These are phyloP conservation scores for Warburgia ugandensis DNA, from an alignment of 164 flowering plant species.

Conservation along the genomic window DNA sequence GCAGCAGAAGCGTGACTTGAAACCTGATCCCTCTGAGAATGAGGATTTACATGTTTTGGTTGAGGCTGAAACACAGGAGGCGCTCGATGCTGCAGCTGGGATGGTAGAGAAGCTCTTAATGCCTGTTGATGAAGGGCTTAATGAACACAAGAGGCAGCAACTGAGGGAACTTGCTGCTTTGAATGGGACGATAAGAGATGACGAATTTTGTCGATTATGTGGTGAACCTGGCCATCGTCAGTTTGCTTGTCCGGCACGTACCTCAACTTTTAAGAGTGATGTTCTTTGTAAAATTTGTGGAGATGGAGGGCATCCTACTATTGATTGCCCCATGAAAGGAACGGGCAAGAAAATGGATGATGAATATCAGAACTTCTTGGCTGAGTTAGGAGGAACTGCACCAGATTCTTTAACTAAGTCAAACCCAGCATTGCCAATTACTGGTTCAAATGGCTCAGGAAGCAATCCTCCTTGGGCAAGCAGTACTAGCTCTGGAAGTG, in stretches of 20 bases:
- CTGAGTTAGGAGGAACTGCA: conserved; percentile 78
- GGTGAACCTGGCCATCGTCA: conserved; percentile 96
- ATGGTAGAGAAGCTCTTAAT: conserved; percentile 96
- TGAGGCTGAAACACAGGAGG: conserved; percentile 85
- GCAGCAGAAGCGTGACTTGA: conserved; percentile 80
- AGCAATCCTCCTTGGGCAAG: conserved; percentile 79
- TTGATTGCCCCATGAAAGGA: conserved; percentile 92
- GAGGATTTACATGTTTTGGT: conserved; percentile 97
- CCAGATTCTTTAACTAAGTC: conserved; percentile 63
- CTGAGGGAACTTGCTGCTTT: conserved; percentile 85
- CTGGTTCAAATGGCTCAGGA: conserved; percentile 46
- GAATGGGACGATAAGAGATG: conserved; percentile 94
- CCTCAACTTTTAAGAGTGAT: conserved; percentile 83
- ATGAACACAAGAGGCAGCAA: conserved; percentile 96
- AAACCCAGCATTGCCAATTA: conserved; percentile 32
- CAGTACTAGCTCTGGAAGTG: conserved; percentile 30
- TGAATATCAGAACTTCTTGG: conserved; percentile 87
- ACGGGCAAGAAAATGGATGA: conserved; percentile 96
- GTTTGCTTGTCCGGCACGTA: conserved; percentile 81
- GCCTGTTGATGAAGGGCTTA: conserved; percentile 90
- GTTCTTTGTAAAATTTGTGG: conserved; percentile 90
- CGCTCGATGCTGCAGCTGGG: conserved; percentile 88
- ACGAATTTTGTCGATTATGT: conserved; percentile 86
- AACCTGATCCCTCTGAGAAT: conserved; percentile 74
- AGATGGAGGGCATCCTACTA: conserved; percentile 96